Evolutionary conservation across 345 rosid genomes (phyloP).

Genomic region (Hibiscus mutabilis): DNA sequence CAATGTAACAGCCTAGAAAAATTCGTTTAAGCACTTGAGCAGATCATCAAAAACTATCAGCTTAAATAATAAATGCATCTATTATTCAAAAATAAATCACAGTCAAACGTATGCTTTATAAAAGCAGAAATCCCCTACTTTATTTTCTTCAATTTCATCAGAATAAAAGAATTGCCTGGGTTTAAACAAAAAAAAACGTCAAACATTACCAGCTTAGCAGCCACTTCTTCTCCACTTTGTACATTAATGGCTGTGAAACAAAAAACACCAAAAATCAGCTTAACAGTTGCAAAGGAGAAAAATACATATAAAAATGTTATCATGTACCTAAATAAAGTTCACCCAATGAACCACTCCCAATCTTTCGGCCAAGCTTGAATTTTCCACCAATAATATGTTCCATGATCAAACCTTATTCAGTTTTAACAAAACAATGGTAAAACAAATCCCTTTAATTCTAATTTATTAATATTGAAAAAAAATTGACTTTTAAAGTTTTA

Average conservation of each 20-base stretch:
- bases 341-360: conserved; percentile 95
- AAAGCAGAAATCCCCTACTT: neutral
- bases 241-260: conserved; percentile 47
- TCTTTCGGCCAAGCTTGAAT: conserved; percentile 90
- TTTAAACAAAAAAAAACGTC: neutral
- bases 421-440: neutral
- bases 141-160: neutral
- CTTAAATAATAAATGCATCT: neutral
- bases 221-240: conserved; percentile 73
- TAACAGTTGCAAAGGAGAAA: neutral
- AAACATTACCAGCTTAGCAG: conserved; percentile 53
- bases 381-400: conserved; percentile 72
- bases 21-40: neutral
- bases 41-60: neutral
- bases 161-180: neutral
- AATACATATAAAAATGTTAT: neutral
- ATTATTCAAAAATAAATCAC: neutral
- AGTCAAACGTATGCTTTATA: neutral
- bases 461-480: conserved; percentile 13
- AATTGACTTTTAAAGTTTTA: conserved; percentile 10
- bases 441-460: neutral
- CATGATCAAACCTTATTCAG: conserved; percentile 29
- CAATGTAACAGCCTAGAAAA: neutral
- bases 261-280: neutral
- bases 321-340: conserved; percentile 73